phyloP scores from a whole-genome alignment of 108 stramenopile genomes.

The Stephanodiscus triporus region DNA sequence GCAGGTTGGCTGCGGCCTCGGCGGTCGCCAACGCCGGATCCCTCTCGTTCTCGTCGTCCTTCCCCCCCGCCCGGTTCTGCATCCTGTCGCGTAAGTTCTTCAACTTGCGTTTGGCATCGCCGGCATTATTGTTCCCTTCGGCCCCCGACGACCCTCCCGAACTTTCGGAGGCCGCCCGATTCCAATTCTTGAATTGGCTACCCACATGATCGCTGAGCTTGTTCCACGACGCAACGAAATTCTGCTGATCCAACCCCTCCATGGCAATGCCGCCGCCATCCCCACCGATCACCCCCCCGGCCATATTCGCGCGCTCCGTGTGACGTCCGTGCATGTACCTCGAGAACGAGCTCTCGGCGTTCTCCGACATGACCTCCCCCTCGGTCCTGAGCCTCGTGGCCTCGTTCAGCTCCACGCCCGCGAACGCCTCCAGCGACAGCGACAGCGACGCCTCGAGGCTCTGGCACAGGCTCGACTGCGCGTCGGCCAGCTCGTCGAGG shows the following conservation, averaged over 20 bases:
- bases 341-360: conserved; percentile 69
- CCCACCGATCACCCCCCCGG: conserved; percentile 30
- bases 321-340: conserved; percentile 82
- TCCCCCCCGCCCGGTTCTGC: conserved; percentile 18
- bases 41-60: conserved; percentile 41
- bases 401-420: conserved; percentile 61
- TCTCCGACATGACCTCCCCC: conserved; percentile 71
- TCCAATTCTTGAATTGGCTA: conserved; percentile 61
- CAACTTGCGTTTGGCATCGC: conserved; percentile 36
- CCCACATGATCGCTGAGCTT: conserved; percentile 80
- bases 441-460: conserved; percentile 78
- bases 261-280: conserved; percentile 18
- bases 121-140: conserved; percentile 29
- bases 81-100: conserved; percentile 15
- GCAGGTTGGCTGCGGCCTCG: conserved; percentile 69
- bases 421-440: conserved; percentile 71
- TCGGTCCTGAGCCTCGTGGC: conserved; percentile 59
- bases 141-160: conserved; percentile 5
- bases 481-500: conserved; percentile 82
- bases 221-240: conserved; percentile 63
- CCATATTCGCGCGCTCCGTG: conserved; percentile 54
- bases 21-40: conserved; percentile 51
- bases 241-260: conserved; percentile 41
- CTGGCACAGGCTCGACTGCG: conserved; percentile 77
- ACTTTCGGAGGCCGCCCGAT: conserved; percentile 19